These are phyloP conservation scores for Salvia miltiorrhiza DNA, from an alignment of 257 asterid genomes.

Conservation along the genomic window DNA sequence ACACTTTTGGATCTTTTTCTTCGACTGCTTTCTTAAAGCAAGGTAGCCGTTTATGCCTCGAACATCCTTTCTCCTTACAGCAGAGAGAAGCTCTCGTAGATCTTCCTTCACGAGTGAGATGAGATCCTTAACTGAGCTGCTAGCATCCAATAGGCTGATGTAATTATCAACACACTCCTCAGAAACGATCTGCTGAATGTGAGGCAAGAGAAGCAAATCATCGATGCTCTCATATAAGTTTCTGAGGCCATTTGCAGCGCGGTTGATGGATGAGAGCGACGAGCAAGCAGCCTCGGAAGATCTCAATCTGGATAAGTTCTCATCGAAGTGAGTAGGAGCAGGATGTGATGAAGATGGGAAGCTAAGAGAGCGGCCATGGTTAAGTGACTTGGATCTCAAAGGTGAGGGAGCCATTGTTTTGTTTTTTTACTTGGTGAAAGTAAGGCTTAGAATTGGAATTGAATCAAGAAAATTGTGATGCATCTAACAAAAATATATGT, in stretches of 20 bases:
- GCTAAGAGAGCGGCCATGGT: conserved; percentile 43
- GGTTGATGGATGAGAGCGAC: conserved; percentile 23
- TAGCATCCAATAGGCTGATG: conserved; percentile 34
- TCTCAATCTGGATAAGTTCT: conserved; percentile 18
- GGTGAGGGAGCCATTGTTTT: conserved; percentile 40
- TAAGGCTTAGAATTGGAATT: neutral
- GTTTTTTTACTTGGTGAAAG: neutral
- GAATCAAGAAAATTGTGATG: conserved; percentile 10
- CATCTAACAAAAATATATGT: neutral
- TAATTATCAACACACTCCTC: conserved; percentile 22
- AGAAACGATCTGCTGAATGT: conserved; percentile 24
- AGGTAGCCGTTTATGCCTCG: neutral
- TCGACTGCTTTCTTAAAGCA: neutral
- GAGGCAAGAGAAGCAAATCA: no score
- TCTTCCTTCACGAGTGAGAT: conserved; percentile 22
- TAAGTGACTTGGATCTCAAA: conserved; percentile 29
- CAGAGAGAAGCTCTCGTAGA: conserved; percentile 31
- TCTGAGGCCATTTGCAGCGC: conserved; percentile 21
- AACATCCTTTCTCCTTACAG: conserved; percentile 27
- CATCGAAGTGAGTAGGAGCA: conserved; percentile 24
- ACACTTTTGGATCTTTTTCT: conserved; percentile 23
- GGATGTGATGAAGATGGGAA: conserved; percentile 33
- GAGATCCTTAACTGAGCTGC: conserved; percentile 26
- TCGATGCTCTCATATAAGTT: no score
- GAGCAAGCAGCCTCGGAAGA: conserved; percentile 22